Evolutionary conservation across 768 basidiomycete species (phyloP).

Genomic region (Lactifluus hygrophoroides): DNA sequence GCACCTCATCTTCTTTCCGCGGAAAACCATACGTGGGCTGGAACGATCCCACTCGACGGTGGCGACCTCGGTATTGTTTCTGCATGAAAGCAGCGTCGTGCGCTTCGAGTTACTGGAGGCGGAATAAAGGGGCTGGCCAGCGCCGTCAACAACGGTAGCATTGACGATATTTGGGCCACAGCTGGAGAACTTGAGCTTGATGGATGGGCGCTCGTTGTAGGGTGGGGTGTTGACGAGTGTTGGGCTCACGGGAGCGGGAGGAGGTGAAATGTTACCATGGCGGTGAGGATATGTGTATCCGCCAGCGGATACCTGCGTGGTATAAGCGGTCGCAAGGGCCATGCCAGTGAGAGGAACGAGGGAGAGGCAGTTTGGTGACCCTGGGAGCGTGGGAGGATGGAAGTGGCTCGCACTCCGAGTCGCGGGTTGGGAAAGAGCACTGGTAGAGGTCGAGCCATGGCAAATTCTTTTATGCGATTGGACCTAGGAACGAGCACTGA

Average conservation of each 20-base stretch:
- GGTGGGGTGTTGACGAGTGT: neutral
- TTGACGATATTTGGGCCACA: constrained; percentile 5
- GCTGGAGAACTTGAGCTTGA: constrained; percentile 7
- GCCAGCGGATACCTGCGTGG: constrained; percentile 12
- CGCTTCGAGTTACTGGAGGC: constrained; percentile 5
- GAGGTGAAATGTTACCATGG: neutral
- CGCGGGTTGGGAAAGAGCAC: neutral
- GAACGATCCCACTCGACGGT: constrained; percentile 11
- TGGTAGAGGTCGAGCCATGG: neutral
- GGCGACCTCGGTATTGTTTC: neutral
- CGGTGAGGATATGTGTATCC: neutral
- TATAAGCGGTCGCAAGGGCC: neutral
- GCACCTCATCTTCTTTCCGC: constrained; percentile 6
- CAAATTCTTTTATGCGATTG: constrained; percentile 2
- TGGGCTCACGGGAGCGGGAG: neutral
- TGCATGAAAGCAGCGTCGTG: neutral
- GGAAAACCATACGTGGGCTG: constrained; percentile 10
- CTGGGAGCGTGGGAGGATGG: neutral
- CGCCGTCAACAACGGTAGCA: neutral
- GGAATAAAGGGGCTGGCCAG: neutral
- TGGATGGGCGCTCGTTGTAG: neutral
- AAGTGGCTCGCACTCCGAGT: constrained; percentile 4
- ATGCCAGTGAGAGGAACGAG: neutral
- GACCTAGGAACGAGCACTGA: neutral
- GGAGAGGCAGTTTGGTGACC: too few relatives aligned